A percentile compares a stretch with the other conserved stretches of the same genome.
These are phyloP conservation scores for Coniochaeta sp. DNA, from an alignment of 2,329 filamentous ascomycete species.

Conservation along the genomic window DNA sequence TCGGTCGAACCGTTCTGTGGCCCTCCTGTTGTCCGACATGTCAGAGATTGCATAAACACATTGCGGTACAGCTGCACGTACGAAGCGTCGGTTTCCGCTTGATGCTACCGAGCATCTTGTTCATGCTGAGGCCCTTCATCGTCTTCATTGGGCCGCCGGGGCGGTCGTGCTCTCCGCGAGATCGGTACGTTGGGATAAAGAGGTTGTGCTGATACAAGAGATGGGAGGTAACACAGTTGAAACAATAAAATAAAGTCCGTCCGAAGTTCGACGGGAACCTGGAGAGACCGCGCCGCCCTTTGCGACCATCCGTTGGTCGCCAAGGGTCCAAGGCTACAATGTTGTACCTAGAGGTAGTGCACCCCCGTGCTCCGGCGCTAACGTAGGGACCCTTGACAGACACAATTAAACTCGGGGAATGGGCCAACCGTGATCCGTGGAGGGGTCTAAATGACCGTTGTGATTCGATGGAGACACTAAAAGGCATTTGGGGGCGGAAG, in stretches of 20 bases:
- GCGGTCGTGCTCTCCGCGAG: constrained; percentile 22
- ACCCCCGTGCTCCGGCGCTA: neutral
- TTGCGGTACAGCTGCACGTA: constrained; percentile 2
- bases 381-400: neutral
- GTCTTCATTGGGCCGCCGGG: constrained; percentile 19
- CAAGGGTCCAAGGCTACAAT: neutral
- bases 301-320: neutral
- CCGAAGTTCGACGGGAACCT: neutral
- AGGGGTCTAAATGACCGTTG: neutral
- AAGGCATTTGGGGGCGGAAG: too few relatives aligned
- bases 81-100: constrained; percentile 33
- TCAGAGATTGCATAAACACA: constrained; percentile 3
- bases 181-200: neutral
- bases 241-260: neutral
- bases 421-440: too few relatives aligned
- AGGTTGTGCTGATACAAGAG: neutral
- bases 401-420: neutral
- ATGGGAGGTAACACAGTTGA: neutral
- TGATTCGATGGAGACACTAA: too few relatives aligned
- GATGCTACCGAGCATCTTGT: constrained; percentile 49
- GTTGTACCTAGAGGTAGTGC: neutral
- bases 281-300: neutral
- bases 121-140: constrained; percentile 44
- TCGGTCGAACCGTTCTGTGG: constrained; percentile 4
- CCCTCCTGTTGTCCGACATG: neutral